Evolutionary conservation across 768 basidiomycete species (phyloP).

Genomic region (Pulveroboletus sp.): DNA sequence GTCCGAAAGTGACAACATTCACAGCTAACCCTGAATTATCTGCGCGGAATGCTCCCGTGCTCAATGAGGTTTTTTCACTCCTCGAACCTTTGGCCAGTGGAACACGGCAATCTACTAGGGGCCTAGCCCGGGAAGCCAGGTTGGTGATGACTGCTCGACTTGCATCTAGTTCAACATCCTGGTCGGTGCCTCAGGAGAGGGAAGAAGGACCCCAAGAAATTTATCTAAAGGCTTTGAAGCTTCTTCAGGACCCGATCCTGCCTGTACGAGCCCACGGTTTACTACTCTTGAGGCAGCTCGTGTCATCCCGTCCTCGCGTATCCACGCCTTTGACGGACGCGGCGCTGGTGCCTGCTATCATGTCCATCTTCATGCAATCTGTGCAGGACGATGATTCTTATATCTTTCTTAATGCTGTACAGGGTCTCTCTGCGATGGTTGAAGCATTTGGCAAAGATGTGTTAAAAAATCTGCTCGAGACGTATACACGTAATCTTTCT

Average conservation of each 20-base stretch:
- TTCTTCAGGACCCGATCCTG: slow-evolving; percentile 86
- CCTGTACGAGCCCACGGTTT: slow-evolving; percentile 94
- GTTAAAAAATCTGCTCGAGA: slow-evolving; percentile 56
- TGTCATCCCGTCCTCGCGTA: slow-evolving; percentile 34
- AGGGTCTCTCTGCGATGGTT: slow-evolving; percentile 84
- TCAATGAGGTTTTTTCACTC: slow-evolving; percentile 66
- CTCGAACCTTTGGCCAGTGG: slow-evolving; percentile 53
- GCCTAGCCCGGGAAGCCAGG: slow-evolving; percentile 70
- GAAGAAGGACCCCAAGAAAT: slow-evolving; percentile 46
- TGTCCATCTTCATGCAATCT: slow-evolving; percentile 81
- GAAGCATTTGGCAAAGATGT: slow-evolving; percentile 66
- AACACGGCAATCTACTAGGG: slow-evolving; percentile 45
- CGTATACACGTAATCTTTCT: slow-evolving; percentile 58
- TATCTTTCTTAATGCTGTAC: slow-evolving; percentile 87
- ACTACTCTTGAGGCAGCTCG: slow-evolving; percentile 73
- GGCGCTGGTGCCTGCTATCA: slow-evolving; percentile 74
- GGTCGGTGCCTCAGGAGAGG: slow-evolving; percentile 13
- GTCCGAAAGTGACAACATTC: background rate
- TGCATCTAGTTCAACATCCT: slow-evolving; percentile 49
- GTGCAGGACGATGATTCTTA: slow-evolving; percentile 94
- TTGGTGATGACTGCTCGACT: slow-evolving; percentile 81
- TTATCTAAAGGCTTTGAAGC: slow-evolving; percentile 84
- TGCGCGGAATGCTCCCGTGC: slow-evolving; percentile 52
- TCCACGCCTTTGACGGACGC: slow-evolving; percentile 37
- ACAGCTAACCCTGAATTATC: slow-evolving; percentile 56